phyloP scores from a whole-genome alignment of 2,329 filamentous ascomycete genomes.

The Ophiostoma piceae region DNA sequence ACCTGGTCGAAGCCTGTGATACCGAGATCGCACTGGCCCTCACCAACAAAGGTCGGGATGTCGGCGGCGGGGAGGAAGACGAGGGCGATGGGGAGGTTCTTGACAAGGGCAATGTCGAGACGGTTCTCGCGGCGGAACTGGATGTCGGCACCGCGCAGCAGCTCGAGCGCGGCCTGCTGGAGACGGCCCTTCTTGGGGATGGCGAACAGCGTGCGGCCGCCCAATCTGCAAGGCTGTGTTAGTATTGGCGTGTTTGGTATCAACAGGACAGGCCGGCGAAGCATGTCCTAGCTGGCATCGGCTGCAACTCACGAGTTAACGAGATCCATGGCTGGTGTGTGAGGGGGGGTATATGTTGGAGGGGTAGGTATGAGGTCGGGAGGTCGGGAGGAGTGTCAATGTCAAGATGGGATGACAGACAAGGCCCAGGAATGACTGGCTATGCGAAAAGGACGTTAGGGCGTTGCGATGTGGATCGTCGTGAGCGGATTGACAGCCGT shows the following conservation, averaged over 20 bases:
- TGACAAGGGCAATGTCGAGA: conserved; percentile 94
- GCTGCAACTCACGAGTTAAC: conserved; percentile 46
- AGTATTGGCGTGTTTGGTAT: background rate
- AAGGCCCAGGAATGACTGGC: conserved; percentile 2
- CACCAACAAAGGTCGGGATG: conserved; percentile 94
- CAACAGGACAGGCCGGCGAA: background rate
- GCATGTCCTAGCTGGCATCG: conserved; percentile 17
- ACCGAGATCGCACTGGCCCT: conserved; percentile 82
- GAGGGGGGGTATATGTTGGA: background rate
- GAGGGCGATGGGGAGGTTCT: conserved; percentile 91
- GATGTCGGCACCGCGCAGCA: conserved; percentile 89
- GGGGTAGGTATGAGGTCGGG: conserved; percentile 2
- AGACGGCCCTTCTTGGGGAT: conserved; percentile 99
- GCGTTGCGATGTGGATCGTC: conserved; percentile 11
- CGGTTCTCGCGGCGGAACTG: conserved; percentile 93
- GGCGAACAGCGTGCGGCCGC: conserved; percentile 89
- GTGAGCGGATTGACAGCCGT: conserved; percentile 6
- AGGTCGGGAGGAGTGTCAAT: conserved; percentile 15
- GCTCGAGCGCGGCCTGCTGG: conserved; percentile 79
- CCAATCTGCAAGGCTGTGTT: conserved; percentile 56
- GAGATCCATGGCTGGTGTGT: conserved; percentile 43
- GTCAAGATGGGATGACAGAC: background rate
- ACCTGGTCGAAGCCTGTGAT: conserved; percentile 95
- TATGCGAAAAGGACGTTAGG: background rate
- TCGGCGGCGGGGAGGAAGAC: conserved; percentile 96